Conservation (phyloP, 1,139 yeast genomes). For the Pichia sp. region DNA sequence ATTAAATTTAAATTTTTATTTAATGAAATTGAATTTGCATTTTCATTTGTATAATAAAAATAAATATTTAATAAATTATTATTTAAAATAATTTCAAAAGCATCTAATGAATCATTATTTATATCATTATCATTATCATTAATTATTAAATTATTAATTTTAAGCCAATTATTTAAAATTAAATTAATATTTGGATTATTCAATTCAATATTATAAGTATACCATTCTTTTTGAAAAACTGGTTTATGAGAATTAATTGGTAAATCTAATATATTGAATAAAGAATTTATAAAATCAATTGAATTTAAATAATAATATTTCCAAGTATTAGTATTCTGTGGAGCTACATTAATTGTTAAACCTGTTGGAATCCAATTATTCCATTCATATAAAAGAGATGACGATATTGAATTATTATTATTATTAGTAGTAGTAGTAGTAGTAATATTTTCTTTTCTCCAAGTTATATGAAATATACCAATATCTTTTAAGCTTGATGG, state of each 20-base stretch:
- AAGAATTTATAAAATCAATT: constrained; percentile 3
- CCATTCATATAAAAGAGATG: constrained; percentile 7
- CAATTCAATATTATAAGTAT: constrained; percentile 5
- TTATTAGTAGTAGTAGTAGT: too few relatives aligned
- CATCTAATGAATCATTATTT: background rate
- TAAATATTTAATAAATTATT: constrained; percentile 8
- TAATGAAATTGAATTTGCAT: background rate
- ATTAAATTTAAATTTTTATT: background rate
- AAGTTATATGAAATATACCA: background rate
- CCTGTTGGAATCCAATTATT: constrained; percentile 6
- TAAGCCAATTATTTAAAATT: background rate
- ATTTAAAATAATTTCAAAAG: constrained; percentile 21
- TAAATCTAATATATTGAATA: background rate
- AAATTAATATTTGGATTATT: background rate
- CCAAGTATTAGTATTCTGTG: constrained; percentile 20
- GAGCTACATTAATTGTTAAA: constrained; percentile 21
- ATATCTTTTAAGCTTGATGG: background rate
- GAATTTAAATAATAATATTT: constrained; percentile 18
- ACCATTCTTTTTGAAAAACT: constrained; percentile 24
- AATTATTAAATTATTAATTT: background rate
- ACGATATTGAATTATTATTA: background rate
- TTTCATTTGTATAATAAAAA: constrained; percentile 9
- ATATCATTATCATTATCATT: too few relatives aligned
- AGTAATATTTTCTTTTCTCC: background rate
- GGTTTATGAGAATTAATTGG: constrained; percentile 7